Base-by-base conservation (phyloP, 768 basidiomycete species). In the Flagelloscypha sp. region DNA sequence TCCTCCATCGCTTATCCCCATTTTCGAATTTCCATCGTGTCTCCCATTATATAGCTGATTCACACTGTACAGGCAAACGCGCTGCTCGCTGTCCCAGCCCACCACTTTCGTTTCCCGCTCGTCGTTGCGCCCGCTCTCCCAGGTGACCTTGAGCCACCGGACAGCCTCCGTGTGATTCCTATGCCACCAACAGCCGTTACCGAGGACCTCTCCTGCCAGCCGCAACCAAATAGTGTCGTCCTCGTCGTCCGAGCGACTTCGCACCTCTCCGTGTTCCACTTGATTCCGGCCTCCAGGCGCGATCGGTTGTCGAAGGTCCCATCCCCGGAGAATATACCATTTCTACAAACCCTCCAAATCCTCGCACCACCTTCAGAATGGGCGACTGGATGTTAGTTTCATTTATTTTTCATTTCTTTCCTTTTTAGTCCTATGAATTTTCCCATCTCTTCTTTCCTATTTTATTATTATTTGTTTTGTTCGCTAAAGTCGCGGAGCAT, bases 381-480 rank as follows among this genome's bases (percentile, higher is more conserved):
- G 81, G 81, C 11, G 81, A 84, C 49, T 84, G 81, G 81, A 80
- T 84, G 80, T 83, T 50, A 61, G 80, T 74, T 15, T 30, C 27
- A n/a, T n/a, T n/a, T n/a, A n/a, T n/a, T n/a, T n/a, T n/a, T 41
- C 21, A 34, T 33, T 44, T 40, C 31, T 20, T 39, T 47, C 44
- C 29, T 42, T 43, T 33, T 45, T 42, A 32, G 41, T 23, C 30
- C 30, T 27, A n/a, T n/a, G 24, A n/a, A 32, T 35, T 30, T 39
- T 15, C 24, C 29, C 16, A 17, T 18, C 31, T 21, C 22, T 27
- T n/a, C 6, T 47, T 54, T 55, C 43, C 37, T 43, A 48, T 32
- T 48, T 29, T 37, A 16, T 3, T 24, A 28, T 33, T 37, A n/a
- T 18, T 13, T 32, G n/a, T 15, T 32, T 11, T n/a, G 15, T 33